Percentiles rank a stretch among this genome's conserved stretches.
phyloP scores from a whole-genome alignment of 495 filamentous ascomycete genomes.

The Lindgomyces ingoldianus region DNA sequence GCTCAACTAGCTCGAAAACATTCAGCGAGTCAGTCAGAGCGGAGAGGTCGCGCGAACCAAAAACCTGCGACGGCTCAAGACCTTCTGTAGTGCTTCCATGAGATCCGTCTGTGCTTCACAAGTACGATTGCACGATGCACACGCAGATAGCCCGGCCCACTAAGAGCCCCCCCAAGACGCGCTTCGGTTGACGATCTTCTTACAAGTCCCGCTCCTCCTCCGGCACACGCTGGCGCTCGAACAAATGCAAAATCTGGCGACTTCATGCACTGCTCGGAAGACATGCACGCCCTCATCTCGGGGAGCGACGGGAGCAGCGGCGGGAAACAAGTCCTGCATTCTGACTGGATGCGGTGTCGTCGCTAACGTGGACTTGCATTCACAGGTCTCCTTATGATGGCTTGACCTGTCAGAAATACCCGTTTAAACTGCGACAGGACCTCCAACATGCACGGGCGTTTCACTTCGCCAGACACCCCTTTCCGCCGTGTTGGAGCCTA shows the following conservation, averaged over 20 bases:
- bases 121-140: slow-evolving; percentile 25
- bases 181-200: slow-evolving; percentile 21
- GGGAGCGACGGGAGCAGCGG: slow-evolving; percentile 13
- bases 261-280: slow-evolving; percentile 15
- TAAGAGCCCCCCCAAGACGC: slow-evolving; percentile 15
- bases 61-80: not conserved
- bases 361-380: not conserved
- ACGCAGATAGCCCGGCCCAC: slow-evolving; percentile 23
- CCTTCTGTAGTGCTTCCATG: slow-evolving; percentile 23
- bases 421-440: slow-evolving; percentile 32
- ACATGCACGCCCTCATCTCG: slow-evolving; percentile 14
- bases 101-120: slow-evolving; percentile 38
- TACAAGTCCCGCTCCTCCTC: not conserved
- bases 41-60: slow-evolving; percentile 3
- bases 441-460: slow-evolving; percentile 37
- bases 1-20: not conserved
- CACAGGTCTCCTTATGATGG: not conserved
- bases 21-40: slow-evolving; percentile 18
- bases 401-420: slow-evolving; percentile 27
- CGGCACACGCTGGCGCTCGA: not conserved
- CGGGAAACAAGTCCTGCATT: slow-evolving; percentile 13
- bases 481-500: not conserved
- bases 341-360: not conserved
- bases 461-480: slow-evolving; percentile 20
- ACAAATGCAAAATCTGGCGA: slow-evolving; percentile 5